Percentiles rank a stretch among this genome's conserved stretches.
Evolutionary conservation across 805 yeast species (phyloP).

Genomic region (Lipomyces chichibuensis): DNA sequence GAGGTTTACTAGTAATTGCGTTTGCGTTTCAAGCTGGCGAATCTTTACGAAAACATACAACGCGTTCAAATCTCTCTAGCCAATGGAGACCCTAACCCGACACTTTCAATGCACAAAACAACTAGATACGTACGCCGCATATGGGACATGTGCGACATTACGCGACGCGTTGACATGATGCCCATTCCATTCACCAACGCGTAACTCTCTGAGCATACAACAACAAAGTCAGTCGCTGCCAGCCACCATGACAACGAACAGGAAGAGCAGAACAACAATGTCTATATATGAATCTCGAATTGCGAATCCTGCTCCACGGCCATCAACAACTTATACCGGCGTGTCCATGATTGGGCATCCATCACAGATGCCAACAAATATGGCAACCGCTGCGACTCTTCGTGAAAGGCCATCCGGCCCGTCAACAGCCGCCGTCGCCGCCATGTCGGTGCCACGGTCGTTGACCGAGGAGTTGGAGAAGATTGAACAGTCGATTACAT

Average conservation of each 20-base stretch:
- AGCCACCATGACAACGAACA: not conserved
- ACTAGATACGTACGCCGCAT: no score
- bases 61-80: not conserved
- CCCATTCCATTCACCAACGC: no score
- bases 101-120: not conserved
- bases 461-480: conserved; percentile 55
- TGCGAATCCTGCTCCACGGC: conserved; percentile 3
- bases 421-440: not conserved
- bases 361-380: not conserved
- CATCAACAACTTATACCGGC: conserved; percentile 25
- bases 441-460: conserved; percentile 22
- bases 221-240: not conserved
- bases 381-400: conserved; percentile 8
- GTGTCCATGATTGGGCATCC: conserved; percentile 2
- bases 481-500: conserved; percentile 77
- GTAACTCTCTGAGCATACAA: no score
- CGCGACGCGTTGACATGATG: not conserved
- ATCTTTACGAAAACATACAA: not conserved
- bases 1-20: not conserved
- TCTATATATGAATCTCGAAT: not conserved
- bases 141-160: no score
- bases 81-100: not conserved
- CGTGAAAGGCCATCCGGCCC: conserved; percentile 4
- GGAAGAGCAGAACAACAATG: not conserved
- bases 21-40: not conserved